Base-by-base conservation (phyloP, 1,284 basidiomycete genomes). In the Pascua guehoae region DNA sequence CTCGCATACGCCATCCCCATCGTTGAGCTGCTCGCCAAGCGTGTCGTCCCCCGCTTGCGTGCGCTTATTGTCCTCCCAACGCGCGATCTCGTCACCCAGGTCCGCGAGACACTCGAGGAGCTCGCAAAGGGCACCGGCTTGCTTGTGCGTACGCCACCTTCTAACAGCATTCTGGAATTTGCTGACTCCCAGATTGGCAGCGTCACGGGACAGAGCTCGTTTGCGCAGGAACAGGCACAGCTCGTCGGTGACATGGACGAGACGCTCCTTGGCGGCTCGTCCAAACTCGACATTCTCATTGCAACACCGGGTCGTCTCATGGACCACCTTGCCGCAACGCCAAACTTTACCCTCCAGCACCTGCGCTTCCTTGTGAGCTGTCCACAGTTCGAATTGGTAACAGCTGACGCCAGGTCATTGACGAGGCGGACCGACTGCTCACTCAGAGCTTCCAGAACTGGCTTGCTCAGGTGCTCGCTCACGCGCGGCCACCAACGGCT, bases 381-480 rank as follows among this genome's bases (percentile, higher is more conserved):
- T 14, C 36, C 24, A 12, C 2, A 14, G 9, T 10, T 2, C 5
- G 17, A 4, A 32, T 7, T 7, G 24, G 10, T 39, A 18, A 42
- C 14, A 17, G 5, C 24, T 51, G 17, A 17, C 40, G 15, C 3
- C 61, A 93, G 90, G 86, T 98, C 16, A 91, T 99, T 56, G 96
- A 99, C 73, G 96, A 99, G 79, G 96, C 96, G 0, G 96, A 99
- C 73, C 84, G 94, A 18, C 82, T 99, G 3, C 82, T 99, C 5
- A 89, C 89, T 8, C 93, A 98, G 73, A 92, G 90, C 1, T 98
- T 97, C 78, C 92, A 98, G 75, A 88, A 93, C 69, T 99, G 95
- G 95, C 79, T 96, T 2, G 82, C 84, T 12, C 86, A 86, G 67
- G 87, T 96, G 4, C 79, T 94, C 8, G 78, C 82, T 1, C 89